Evolutionary conservation across 2,329 filamentous ascomycete genomes (phyloP), one percentile per base, ranked within the genome.

Genomic region (Aspergillus sp.): DNA sequence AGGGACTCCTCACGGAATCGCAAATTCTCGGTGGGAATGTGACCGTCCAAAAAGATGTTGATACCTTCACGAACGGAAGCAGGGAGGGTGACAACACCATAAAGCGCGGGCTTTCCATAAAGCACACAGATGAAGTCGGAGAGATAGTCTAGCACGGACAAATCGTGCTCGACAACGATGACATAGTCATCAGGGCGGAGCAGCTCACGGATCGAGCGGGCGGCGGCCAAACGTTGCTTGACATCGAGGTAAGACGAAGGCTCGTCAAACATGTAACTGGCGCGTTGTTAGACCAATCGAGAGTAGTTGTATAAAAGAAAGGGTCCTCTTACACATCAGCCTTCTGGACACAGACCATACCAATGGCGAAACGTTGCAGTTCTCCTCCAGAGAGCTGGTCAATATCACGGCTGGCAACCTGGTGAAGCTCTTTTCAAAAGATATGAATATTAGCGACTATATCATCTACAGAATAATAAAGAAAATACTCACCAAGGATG

Each of bases 181-280:
- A 98, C 88, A 67, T 97, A 98, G 75, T 95, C 88, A 61, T 96
- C 82, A 42, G 89, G 83, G 43, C 88, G 82, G 47, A 96, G 81
- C 44, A 98, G 83, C 54, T 88, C 90, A 57, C 93, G 90, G 62
- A 98, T 97, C 60, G 95, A 88, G 60, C 86, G 83, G 60, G 89
- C 91, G 54, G 94, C 93, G 59, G 86, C 87, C 58, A 98, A 77
- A 84, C 93, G 88, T 74, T 98, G 93, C 81, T 97, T 97, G 67
- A 98, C 93, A 86, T 98, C 94, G 49, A 98, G 82, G 72, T 96
- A 98, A 33, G 93, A 98, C 37, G 91, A 97, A 15, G 94, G 94
- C 76, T 98, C 93, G 71, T 98, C 93, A 64, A 98, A 98, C 93
- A 98, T 97, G 79, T 98, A 98, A 9, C 75, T 81, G 57, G 6